Evolutionary conservation across 768 basidiomycete species (phyloP), one percentile per base, ranked within the genome.

Genomic region (Hemileccinum impolitum): DNA sequence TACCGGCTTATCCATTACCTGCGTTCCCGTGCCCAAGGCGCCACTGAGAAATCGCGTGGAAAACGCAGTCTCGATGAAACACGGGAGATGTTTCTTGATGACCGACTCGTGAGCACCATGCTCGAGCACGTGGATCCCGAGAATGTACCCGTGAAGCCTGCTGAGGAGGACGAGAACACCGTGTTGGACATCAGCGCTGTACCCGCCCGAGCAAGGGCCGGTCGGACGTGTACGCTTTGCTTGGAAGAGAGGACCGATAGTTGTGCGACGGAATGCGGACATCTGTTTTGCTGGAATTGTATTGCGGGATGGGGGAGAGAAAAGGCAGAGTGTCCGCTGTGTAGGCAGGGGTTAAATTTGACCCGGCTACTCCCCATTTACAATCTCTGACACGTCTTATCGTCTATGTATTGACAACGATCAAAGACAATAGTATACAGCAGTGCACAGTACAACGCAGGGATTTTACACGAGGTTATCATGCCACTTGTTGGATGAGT

Each of bases 251-350:
- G 91, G 57, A 90, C 87, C 0, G 80, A 84, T 50, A 90, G 82
- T 56, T 85, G 84, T 61, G 81, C 85, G 25, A 94, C 91, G 0
- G 91, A 93, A 64, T 94, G 91, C 55, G 91, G 91, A 0, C 91
- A 94, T 65, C 61, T 94, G 39, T 94, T 93, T 63, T 92, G 90
- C 57, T 94, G 91, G 91, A 82, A 75, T 56, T 94, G 91, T 58
- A 89, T 94, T 35, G 81, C 88, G 38, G 87, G 84, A 10, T 94
- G 91, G 91, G 90, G 87, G 13, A 73, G 85, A 63, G 91, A 94
- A 65, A 94, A 91, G 80, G 77, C 90, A 9, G 91, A 93, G 66
- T 94, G 91, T 65, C 91, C 91, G 3, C 71, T 94, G 7, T 94
- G 91, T 67, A 79, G 91, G 55, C 91, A 94, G 63, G 76, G 78